Percentiles rank a stretch among this genome's conserved stretches.
Conservation (phyloP, 768 basidiomycete species). For the Lactarius evosmus region DNA sequence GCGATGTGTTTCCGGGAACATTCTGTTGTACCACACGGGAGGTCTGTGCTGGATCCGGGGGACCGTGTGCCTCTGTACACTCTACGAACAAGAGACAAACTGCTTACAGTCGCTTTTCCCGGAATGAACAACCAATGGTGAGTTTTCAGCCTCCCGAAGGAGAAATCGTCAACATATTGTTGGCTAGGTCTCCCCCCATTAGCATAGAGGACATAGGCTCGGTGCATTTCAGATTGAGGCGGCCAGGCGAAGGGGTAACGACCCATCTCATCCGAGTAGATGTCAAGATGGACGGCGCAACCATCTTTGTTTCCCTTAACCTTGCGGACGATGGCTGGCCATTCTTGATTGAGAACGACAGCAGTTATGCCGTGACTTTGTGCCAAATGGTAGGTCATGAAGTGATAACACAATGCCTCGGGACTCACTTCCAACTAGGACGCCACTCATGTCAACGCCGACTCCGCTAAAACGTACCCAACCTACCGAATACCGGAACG, state of each 20-base stretch:
- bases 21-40: constrained; percentile 62
- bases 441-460: constrained; percentile 42
- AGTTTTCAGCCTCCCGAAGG: constrained; percentile 5
- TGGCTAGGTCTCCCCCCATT: constrained; percentile 82
- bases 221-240: constrained; percentile 67
- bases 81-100: constrained; percentile 64
- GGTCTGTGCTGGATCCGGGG: constrained; percentile 59
- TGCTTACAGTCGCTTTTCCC: constrained; percentile 83
- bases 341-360: constrained; percentile 86
- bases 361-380: constrained; percentile 63
- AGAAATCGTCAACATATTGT: constrained; percentile 9
- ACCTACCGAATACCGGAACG: constrained; percentile 58
- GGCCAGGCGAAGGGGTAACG: constrained; percentile 38
- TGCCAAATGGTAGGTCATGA: constrained; percentile 62
- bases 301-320: constrained; percentile 79
- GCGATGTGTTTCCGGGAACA: constrained; percentile 83
- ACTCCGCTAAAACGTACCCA: constrained; percentile 42
- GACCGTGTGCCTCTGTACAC: constrained; percentile 66
- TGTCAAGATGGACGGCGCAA: constrained; percentile 78
- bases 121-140: constrained; percentile 78
- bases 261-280: constrained; percentile 69
- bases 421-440: constrained; percentile 28
- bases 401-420: not conserved
- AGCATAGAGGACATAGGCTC: constrained; percentile 89
- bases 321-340: constrained; percentile 77